Evolutionary conservation across 208 protist genomes (phyloP).

Genomic region (Trypanosoma conorhini): DNA sequence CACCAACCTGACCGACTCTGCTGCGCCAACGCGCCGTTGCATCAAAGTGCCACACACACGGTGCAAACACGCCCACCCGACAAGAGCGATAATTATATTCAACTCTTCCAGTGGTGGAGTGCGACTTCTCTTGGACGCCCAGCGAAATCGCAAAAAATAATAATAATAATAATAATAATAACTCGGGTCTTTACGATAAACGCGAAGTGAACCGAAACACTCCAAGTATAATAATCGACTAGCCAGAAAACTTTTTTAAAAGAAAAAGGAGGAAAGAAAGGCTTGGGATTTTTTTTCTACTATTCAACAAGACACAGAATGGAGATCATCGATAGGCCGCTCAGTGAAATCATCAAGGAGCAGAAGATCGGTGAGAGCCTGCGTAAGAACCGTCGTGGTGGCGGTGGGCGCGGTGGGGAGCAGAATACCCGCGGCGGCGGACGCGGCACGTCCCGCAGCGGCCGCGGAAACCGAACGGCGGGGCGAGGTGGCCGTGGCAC

Average conservation of each 20-base stretch:
- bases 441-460: slow-evolving; percentile 18
- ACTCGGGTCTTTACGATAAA: not conserved
- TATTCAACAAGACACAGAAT: slow-evolving; percentile 30
- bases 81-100: not conserved
- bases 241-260: not conserved
- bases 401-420: slow-evolving; percentile 21
- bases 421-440: slow-evolving; percentile 18
- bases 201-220: not conserved
- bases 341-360: slow-evolving; percentile 88
- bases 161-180: not conserved
- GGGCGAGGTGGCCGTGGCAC: too few species aligned
- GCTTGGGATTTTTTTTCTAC: not conserved
- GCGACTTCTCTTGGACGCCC: not conserved
- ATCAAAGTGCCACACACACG: not conserved
- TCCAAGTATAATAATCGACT: not conserved
- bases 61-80: slow-evolving; percentile 16
- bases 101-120: slow-evolving; percentile 1
- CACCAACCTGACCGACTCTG: not conserved
- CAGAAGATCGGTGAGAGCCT: slow-evolving; percentile 82
- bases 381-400: slow-evolving; percentile 37
- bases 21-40: not conserved
- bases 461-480: not conserved
- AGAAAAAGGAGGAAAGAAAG: slow-evolving; percentile 1
- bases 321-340: slow-evolving; percentile 83
- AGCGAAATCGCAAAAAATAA: not conserved